These are phyloP conservation scores for Oryza brachyantha DNA, from an alignment of 176 grass and related monocot genomes.

Conservation along the genomic window DNA sequence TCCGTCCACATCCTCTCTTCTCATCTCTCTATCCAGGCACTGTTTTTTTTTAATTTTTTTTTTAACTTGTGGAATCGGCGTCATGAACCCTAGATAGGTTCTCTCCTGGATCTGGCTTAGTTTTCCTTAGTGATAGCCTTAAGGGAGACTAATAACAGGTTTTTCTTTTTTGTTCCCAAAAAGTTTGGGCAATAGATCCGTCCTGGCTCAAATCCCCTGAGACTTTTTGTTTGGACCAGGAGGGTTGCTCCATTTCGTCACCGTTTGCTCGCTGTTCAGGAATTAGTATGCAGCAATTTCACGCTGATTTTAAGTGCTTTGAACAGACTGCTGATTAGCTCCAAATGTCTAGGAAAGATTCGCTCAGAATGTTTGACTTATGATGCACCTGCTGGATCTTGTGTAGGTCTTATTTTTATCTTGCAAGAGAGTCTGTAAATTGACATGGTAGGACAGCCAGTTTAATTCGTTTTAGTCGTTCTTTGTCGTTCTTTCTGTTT, in stretches of 20 bases:
- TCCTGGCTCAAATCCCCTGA: too few species aligned
- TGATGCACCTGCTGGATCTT: background rate
- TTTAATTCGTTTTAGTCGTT: background rate
- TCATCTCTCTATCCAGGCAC: too few species aligned
- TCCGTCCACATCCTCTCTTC: too few species aligned
- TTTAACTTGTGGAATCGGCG: too few species aligned
- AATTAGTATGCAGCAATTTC: background rate
- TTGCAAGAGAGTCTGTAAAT: background rate
- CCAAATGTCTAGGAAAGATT: background rate
- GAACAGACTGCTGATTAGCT: background rate
- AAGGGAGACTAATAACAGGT: accelerated
- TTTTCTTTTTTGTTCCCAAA: too few species aligned
- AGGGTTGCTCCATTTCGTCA: background rate
- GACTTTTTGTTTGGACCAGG: background rate
- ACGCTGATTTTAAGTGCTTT: background rate
- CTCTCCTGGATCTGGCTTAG: too few species aligned
- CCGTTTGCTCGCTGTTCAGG: background rate
- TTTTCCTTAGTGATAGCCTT: too few species aligned
- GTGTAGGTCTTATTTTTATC: too few species aligned
- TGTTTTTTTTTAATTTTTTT: too few species aligned
- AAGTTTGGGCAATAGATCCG: too few species aligned
- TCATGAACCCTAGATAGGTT: too few species aligned
- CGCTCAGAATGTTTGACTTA: background rate
- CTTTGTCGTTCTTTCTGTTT: background rate
- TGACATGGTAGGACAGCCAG: background rate